Conservation (phyloP, 2,329 filamentous ascomycete genomes). For the Paraphoma sp. region DNA sequence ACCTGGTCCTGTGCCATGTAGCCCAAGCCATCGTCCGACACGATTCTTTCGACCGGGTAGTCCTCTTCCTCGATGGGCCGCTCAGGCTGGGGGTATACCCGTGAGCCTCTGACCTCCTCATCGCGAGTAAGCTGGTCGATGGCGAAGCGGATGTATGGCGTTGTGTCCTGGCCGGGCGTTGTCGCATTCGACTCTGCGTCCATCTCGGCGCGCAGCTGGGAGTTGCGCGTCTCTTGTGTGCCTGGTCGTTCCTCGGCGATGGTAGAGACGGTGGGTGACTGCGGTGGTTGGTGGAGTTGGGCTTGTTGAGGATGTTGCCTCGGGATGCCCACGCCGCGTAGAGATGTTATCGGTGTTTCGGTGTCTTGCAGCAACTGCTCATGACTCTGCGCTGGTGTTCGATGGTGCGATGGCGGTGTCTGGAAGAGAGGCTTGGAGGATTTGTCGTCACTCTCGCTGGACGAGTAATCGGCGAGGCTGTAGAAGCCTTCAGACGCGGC, state of each 20-base stretch:
- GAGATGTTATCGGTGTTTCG: slow-evolving; percentile 39
- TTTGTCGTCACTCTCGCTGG: slow-evolving; percentile 45
- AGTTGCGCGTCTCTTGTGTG: slow-evolving; percentile 30
- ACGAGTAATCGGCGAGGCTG: slow-evolving; percentile 51
- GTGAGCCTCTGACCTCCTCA: slow-evolving; percentile 65
- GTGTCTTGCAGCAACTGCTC: slow-evolving; percentile 40
- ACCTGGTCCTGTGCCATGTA: slow-evolving; percentile 44
- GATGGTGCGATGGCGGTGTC: slow-evolving; percentile 44
- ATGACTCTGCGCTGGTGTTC: slow-evolving; percentile 46
- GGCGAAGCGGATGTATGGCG: slow-evolving; percentile 87
- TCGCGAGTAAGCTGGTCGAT: slow-evolving; percentile 84
- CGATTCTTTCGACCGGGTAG: slow-evolving; percentile 59
- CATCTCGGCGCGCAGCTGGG: slow-evolving; percentile 31
- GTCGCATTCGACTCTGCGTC: slow-evolving; percentile 44
- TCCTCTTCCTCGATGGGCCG: slow-evolving; percentile 34
- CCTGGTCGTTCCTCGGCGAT: slow-evolving; percentile 41
- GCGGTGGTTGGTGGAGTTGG: slow-evolving; percentile 22
- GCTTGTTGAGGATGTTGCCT: slow-evolving; percentile 32
- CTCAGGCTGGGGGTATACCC: slow-evolving; percentile 52
- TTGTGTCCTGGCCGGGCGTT: slow-evolving; percentile 78
- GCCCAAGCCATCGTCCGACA: slow-evolving; percentile 50
- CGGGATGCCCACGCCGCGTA: slow-evolving; percentile 41
- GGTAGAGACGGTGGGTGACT: slow-evolving; percentile 38
- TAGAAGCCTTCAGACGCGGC: slow-evolving; percentile 60
- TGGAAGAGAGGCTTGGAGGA: slow-evolving; percentile 30